phyloP scores from a whole-genome alignment of 371 early-diverging fungal species.

The Smittium culicis region DNA sequence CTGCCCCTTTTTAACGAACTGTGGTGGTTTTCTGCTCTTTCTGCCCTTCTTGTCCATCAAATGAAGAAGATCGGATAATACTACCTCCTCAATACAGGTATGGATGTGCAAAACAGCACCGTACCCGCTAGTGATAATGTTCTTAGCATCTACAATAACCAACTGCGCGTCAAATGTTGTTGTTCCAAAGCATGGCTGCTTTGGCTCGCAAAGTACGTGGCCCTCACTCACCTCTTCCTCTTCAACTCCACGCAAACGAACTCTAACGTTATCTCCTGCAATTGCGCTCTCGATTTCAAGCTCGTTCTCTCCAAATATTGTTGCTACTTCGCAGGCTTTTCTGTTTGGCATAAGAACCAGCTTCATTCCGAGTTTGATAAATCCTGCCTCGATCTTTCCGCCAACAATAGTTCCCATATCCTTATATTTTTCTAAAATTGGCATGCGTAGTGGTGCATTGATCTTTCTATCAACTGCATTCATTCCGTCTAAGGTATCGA shows the following conservation, averaged over 20 bases:
- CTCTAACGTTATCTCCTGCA: constrained; percentile 85
- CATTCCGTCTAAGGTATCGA: constrained; percentile 72
- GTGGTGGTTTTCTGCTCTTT: constrained; percentile 77
- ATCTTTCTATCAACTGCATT: constrained; percentile 67
- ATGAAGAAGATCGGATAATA: constrained; percentile 64
- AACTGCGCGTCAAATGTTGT: constrained; percentile 74
- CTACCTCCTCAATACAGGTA: constrained; percentile 74
- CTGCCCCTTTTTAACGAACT: constrained; percentile 77
- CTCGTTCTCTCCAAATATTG: constrained; percentile 70
- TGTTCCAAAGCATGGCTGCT: constrained; percentile 61
- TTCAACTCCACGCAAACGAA: constrained; percentile 81
- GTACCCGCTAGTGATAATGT: constrained; percentile 90
- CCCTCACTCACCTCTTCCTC: constrained; percentile 84
- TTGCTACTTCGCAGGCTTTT: constrained; percentile 51
- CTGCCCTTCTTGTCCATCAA: constrained; percentile 76
- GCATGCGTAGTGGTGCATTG: constrained; percentile 79
- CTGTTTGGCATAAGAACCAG: constrained; percentile 87
- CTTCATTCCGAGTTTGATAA: constrained; percentile 65
- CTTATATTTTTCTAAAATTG: constrained; percentile 86
- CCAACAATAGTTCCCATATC: constrained; percentile 93
- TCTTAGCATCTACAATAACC: constrained; percentile 80
- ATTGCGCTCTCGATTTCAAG: constrained; percentile 60
- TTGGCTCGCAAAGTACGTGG: constrained; percentile 66
- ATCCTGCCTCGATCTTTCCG: constrained; percentile 92
- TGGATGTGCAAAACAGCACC: constrained; percentile 84